Percentiles rank a stretch among this genome's conserved stretches.
These are phyloP conservation scores for Starmera stellimalicola DNA, from an alignment of 1,139 yeast species.

Conservation along the genomic window DNA sequence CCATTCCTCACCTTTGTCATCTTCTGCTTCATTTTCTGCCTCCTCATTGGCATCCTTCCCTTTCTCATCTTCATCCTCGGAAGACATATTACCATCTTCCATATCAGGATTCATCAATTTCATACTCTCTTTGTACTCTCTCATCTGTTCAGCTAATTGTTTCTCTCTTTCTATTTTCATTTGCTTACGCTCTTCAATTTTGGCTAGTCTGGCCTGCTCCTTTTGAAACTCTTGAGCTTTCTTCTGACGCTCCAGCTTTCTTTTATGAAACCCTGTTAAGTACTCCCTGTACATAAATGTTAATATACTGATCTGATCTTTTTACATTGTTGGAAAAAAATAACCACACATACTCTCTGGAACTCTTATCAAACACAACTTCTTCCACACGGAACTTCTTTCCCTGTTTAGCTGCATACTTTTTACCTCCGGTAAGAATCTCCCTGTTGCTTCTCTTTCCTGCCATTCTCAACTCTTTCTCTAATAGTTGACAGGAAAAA, in stretches of 20 bases:
- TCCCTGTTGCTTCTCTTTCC: conserved; percentile 50
- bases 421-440: conserved; percentile 80
- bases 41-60: conserved; percentile 10
- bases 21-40: no score
- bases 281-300: conserved; percentile 40
- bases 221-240: conserved; percentile 67
- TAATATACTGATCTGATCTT: neutral
- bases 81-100: conserved; percentile 19
- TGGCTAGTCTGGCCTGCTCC: conserved; percentile 66
- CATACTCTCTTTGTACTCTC: conserved; percentile 48
- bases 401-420: conserved; percentile 57
- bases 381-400: conserved; percentile 61
- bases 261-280: conserved; percentile 90
- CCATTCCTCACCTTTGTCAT: conserved; percentile 29
- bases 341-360: conserved; percentile 32
- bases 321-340: neutral
- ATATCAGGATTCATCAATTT: conserved; percentile 22
- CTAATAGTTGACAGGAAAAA: no score
- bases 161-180: conserved; percentile 61
- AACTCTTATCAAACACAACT: conserved; percentile 69
- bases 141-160: conserved; percentile 53
- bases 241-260: conserved; percentile 82
- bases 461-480: conserved; percentile 4
- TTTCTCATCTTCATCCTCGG: conserved; percentile 14
- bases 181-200: conserved; percentile 67